phyloP scores from a whole-genome alignment of 495 filamentous ascomycete species.

The Podospora sp. region DNA sequence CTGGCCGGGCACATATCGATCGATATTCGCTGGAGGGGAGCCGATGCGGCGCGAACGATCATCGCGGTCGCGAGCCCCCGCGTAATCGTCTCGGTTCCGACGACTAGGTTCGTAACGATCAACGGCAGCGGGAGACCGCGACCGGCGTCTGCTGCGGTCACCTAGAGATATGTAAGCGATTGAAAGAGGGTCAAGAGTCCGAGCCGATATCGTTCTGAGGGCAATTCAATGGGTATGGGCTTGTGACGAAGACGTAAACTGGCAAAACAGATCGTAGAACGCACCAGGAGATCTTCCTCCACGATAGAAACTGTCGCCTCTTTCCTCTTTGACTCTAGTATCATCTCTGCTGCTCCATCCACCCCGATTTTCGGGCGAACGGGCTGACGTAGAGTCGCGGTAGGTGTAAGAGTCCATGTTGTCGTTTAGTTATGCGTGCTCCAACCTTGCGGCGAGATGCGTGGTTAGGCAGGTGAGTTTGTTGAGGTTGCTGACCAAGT shows the following conservation, averaged over 20 bases:
- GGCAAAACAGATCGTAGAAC: constrained; percentile 28
- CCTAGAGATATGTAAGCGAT: constrained; percentile 32
- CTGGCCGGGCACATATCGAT: constrained; percentile 93
- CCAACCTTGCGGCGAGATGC: not conserved
- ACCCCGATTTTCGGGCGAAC: constrained; percentile 52
- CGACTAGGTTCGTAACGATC: constrained; percentile 72
- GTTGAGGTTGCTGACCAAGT: not conserved
- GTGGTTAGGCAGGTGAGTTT: not conserved
- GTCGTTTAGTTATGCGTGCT: not conserved
- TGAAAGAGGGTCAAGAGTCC: not conserved
- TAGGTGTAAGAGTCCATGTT: constrained; percentile 52
- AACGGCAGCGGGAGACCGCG: constrained; percentile 70
- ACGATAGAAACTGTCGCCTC: constrained; percentile 56
- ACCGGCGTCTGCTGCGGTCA: constrained; percentile 59
- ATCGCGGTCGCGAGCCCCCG: constrained; percentile 26
- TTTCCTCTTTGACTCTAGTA: constrained; percentile 48
- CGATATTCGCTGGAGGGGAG: constrained; percentile 74
- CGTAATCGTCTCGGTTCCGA: constrained; percentile 70
- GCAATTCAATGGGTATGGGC: not conserved
- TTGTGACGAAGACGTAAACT: constrained; percentile 19
- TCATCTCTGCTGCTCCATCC: constrained; percentile 55
- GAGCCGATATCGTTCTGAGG: not conserved
- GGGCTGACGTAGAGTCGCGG: constrained; percentile 44
- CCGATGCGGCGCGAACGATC: constrained; percentile 44
- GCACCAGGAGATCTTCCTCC: constrained; percentile 59